Base-by-base conservation (phyloP, 177 flowering plant genomes). In the Vitis hybrid region DNA sequence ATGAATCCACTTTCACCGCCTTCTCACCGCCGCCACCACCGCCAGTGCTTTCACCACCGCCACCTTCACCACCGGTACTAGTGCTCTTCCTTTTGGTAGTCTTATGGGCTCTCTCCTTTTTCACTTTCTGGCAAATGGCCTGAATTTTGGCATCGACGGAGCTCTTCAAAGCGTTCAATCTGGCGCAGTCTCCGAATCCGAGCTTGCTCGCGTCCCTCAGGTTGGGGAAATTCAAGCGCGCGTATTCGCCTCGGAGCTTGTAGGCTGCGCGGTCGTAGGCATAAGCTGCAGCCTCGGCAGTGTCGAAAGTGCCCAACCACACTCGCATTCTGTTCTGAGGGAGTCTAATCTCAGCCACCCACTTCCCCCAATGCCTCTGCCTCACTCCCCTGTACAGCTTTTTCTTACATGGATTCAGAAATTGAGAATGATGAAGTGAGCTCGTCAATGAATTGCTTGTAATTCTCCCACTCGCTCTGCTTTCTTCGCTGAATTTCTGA, bases 341-440 rank as follows among this genome's bases (percentile, higher is more conserved):
- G 3, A 95, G 89, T 57, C 99, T 81, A 14, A 95, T 95, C 78
- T 95, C 99, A 7, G 98, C 98, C 35, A 95, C 99, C 98, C 99
- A 95, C 80, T 95, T 95, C 0, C 99, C 99, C 98, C 97, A 91
- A 14, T 95, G 98, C 72, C 99, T 88, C 84, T 95, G 98, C 75
- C 99, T 83, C 77, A 95, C 99, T 46, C 99, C 99, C 70, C 98
- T 88, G 86, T 95, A 95, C 3, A 88, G 81, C 88, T 95, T 95
- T 82, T 87, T 89, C 77, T 78, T 84, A 4, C 52, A 14, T 6
- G 75, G 77, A 62, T 30, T 56, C 67, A 68, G 1, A 24, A 55
- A 60, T 1, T 4, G 30, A 56, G 62, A 65, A 14, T 62, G 51
- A 7, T 69, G 74, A 63, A 62, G 12, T 11, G 68, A 61, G 32